A percentile compares a stretch with the other conserved stretches of the same genome.
Conservation (phyloP, 2,329 filamentous ascomycete genomes). For the Diplodia intermedia region DNA sequence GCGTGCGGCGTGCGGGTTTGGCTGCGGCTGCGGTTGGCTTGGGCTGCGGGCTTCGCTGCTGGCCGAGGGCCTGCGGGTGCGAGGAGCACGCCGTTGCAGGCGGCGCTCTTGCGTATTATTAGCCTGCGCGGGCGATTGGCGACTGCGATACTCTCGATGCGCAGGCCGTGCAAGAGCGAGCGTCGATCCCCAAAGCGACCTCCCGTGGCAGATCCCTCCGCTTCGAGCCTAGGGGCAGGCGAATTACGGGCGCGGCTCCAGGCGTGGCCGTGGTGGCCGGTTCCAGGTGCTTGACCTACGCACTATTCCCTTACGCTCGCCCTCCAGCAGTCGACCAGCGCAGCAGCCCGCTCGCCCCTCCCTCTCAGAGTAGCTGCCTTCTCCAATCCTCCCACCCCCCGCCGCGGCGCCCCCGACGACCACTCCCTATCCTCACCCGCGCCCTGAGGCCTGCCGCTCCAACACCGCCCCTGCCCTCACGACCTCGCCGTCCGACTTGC, state of each 20-base stretch:
- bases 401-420: constrained; percentile 1
- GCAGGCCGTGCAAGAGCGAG: constrained; percentile 16
- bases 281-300: constrained; percentile 12
- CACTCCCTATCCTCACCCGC: constrained; percentile 7
- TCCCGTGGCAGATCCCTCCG: constrained; percentile 5
- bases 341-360: constrained; percentile 15
- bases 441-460: constrained; percentile 16
- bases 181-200: constrained; percentile 20
- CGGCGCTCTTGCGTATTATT: constrained; percentile 12
- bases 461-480: constrained; percentile 19
- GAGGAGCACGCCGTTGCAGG: background rate
- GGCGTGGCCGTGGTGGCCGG: constrained; percentile 8
- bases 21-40: background rate
- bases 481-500: constrained; percentile 10
- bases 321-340: constrained; percentile 17
- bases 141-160: constrained; percentile 14
- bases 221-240: constrained; percentile 3
- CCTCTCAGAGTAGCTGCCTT: constrained; percentile 12
- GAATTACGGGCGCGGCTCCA: constrained; percentile 3
- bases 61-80: background rate
- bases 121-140: constrained; percentile 15
- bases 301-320: constrained; percentile 4
- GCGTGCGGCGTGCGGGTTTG: background rate
- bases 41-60: background rate
- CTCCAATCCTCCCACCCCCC: background rate